These are phyloP conservation scores for Picochlorum sp. DNA, from an alignment of 139 green algal species.

Conservation along the genomic window DNA sequence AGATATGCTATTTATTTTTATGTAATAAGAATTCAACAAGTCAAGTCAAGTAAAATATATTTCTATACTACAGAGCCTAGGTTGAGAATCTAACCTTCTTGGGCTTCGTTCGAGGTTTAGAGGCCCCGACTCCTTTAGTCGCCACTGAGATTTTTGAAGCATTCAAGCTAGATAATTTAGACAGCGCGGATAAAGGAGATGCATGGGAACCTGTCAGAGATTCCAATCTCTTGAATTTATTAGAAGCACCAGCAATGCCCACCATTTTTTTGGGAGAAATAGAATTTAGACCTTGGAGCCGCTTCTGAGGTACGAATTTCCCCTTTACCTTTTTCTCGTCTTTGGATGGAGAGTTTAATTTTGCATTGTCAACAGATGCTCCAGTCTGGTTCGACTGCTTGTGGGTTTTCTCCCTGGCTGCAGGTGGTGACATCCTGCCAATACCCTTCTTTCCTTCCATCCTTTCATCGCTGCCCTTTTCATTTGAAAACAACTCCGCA, in stretches of 20 bases:
- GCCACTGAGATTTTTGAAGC: background rate
- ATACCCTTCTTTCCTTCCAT: background rate
- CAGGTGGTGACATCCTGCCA: background rate
- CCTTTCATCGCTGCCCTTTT: background rate
- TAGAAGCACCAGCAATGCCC: background rate
- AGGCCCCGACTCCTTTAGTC: background rate
- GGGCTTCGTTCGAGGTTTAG: background rate
- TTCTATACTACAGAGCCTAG: no score
- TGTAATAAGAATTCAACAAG: no score
- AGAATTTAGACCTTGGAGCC: background rate
- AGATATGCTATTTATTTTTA: no score
- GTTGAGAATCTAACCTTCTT: no score
- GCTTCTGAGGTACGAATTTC: no score
- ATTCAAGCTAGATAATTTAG: background rate
- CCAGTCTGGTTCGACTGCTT: no score
- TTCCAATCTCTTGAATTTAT: background rate
- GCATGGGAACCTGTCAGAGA: background rate
- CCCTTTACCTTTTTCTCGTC: no score
- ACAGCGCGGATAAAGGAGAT: background rate
- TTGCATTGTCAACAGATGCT: no score
- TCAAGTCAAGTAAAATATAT: no score
- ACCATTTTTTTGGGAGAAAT: background rate
- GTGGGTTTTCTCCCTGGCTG: background rate
- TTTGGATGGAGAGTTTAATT: no score
- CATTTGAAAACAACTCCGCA: slow-evolving; percentile 48